Conservation (phyloP, 345 rosid species). For the Laguncularia racemosa region DNA sequence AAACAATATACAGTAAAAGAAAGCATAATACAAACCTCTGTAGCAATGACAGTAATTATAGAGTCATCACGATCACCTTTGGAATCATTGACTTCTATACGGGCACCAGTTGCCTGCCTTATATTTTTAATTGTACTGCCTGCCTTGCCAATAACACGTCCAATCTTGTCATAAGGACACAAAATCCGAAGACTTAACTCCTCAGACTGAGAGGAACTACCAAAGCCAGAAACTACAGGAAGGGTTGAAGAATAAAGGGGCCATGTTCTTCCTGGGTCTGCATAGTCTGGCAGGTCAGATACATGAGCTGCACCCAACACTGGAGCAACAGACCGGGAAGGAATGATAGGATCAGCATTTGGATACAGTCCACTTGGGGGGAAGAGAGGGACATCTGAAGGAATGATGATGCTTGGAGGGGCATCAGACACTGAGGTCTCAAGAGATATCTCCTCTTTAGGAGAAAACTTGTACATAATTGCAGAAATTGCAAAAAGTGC, state of each 20-base stretch:
- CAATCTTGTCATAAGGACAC: conserved; percentile 77
- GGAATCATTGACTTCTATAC: conserved; percentile 73
- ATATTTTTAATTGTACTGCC: conserved; percentile 84
- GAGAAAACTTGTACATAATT: conserved; percentile 77
- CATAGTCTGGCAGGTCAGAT: conserved; percentile 63
- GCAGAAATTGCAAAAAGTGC: conserved; percentile 82
- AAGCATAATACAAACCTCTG: conserved; percentile 37
- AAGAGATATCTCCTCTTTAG: conserved; percentile 84
- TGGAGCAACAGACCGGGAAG: conserved; percentile 56
- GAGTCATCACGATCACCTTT: conserved; percentile 65
- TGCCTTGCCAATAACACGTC: conserved; percentile 96
- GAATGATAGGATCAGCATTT: conserved; percentile 45
- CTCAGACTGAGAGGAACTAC: conserved; percentile 45
- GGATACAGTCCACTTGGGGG: conserved; percentile 68
- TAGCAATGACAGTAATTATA: conserved; percentile 54
- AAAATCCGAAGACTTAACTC: conserved; percentile 59
- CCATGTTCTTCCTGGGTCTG: conserved; percentile 56
- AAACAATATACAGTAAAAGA: not conserved
- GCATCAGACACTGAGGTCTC: conserved; percentile 62
- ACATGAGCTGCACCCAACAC: conserved; percentile 53
- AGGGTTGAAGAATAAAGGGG: conserved; percentile 67
- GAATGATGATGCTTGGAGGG: conserved; percentile 71
- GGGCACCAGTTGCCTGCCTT: conserved; percentile 89
- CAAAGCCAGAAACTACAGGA: conserved; percentile 55
- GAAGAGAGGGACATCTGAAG: conserved; percentile 77